Evolutionary conservation across 129 eudicot species (phyloP), one percentile per base, ranked within the genome.

Genomic region (Ambrosia trifida): DNA sequence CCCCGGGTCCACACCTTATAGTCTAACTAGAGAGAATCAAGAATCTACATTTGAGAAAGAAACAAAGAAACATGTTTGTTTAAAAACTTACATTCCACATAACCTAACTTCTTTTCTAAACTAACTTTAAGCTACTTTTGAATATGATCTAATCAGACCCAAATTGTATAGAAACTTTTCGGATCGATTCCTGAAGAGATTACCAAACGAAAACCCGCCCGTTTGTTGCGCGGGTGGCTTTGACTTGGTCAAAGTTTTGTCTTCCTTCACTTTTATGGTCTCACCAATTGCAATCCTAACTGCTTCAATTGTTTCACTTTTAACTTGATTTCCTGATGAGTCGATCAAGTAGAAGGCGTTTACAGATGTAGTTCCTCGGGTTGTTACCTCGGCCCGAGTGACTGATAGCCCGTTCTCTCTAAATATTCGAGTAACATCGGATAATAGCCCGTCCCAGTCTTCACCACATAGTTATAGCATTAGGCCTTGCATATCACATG

Each of bases 391-490:
- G 4, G 97, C 97, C 62, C 88, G 83, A 16, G 88, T 79, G 3
- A 91, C 96, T 6, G 93, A 84, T 2, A 91, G 83, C 60, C 97
- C 96, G 11, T 91, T 85, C 35, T 91, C 97, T 72, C 97, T 78
- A 64, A 91, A 91, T 35, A 88, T 88, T 8, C 96, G 85, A 59
- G 97, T 91, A 11, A 88, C 90, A 12, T 91, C 97, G 1, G 93
- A 85, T 30, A 91, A 64, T 46, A 91, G 85, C 10, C 97, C 97
- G 0, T 69, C 80, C 64, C 96, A 78, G 74, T 91, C 97, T 13
- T 88, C 96, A 32, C 88, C 67, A 59, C 96, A 88, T 4, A 91
- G 66, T 70, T 91, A 96, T 18, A 91, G 82, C 65, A 85, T 80
- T 54, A 91, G 40, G 3, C 97, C 97, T 96, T 91, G 72, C 30